Conservation (phyloP, 2,329 filamentous ascomycete genomes). For the Sporothrix phasma region DNA sequence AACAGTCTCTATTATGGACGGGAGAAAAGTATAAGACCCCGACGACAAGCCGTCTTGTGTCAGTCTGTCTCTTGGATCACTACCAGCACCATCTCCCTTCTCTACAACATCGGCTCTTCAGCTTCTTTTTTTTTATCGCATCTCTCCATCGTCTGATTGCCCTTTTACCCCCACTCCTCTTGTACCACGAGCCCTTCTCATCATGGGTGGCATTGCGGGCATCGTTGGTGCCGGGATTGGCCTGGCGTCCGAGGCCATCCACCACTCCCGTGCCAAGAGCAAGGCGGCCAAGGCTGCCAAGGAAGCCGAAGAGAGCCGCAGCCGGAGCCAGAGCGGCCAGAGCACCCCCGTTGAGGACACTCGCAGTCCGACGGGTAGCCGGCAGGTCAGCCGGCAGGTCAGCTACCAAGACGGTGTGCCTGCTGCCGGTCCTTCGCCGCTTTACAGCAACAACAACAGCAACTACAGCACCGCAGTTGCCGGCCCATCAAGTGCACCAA, state of each 20-base stretch:
- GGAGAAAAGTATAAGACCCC: slow-evolving; percentile 2
- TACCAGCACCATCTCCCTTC: not conserved
- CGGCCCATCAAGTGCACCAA: not conserved
- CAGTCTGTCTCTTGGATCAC: not conserved
- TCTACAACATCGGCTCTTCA: not conserved
- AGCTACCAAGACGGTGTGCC: not conserved
- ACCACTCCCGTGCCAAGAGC: slow-evolving; percentile 17
- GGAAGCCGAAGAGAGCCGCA: not conserved
- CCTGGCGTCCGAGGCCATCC: slow-evolving; percentile 20
- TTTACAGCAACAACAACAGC: not conserved
- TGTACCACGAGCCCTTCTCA: not conserved
- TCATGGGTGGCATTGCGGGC: slow-evolving; percentile 6
- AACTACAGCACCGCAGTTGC: not conserved
- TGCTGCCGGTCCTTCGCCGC: not conserved
- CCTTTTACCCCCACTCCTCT: not conserved
- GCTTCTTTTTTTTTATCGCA: not conserved
- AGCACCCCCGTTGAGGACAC: not conserved
- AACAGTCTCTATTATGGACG: not conserved
- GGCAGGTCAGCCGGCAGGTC: not conserved
- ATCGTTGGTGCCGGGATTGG: slow-evolving; percentile 16
- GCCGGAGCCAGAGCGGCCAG: not conserved
- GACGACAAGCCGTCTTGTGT: not conserved
- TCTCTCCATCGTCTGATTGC: too few relatives aligned
- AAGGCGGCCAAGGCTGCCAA: not conserved
- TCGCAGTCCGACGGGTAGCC: not conserved